These are phyloP conservation scores for Discostella stelligera DNA, from an alignment of 352 stramenopile genomes.

Conservation along the genomic window DNA sequence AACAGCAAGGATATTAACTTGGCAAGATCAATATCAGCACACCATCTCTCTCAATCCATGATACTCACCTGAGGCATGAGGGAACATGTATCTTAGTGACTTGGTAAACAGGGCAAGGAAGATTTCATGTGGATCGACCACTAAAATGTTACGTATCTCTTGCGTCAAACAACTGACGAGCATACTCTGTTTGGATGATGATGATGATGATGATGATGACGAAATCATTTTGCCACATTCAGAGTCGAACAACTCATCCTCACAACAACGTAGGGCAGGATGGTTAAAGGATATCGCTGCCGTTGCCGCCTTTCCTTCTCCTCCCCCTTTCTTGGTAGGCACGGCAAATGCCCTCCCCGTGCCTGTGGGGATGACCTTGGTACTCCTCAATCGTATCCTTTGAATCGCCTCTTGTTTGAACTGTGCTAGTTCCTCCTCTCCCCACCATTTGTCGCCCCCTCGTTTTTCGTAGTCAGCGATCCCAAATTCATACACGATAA, in stretches of 20 bases:
- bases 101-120: slow-evolving; percentile 64
- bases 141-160: slow-evolving; percentile 61
- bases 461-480: slow-evolving; percentile 25
- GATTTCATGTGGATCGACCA: slow-evolving; percentile 72
- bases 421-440: slow-evolving; percentile 50
- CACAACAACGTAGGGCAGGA: slow-evolving; percentile 33
- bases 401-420: slow-evolving; percentile 63
- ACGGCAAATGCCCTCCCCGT: slow-evolving; percentile 46
- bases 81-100: slow-evolving; percentile 53
- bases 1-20: too few species aligned
- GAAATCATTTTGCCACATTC: not conserved
- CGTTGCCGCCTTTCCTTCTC: not conserved
- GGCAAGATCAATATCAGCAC: too few species aligned
- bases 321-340: slow-evolving; percentile 3
- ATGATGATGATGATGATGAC: not conserved
- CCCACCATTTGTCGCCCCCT: slow-evolving; percentile 56
- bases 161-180: slow-evolving; percentile 33
- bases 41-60: not conserved
- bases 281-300: slow-evolving; percentile 37
- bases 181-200: slow-evolving; percentile 12
- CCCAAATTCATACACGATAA: slow-evolving; percentile 41
- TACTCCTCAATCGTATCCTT: slow-evolving; percentile 45
- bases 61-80: slow-evolving; percentile 29
- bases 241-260: slow-evolving; percentile 28
- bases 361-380: slow-evolving; percentile 48